phyloP scores from a whole-genome alignment of 768 basidiomycete species.

The Hortiboletus flavorubellus region DNA sequence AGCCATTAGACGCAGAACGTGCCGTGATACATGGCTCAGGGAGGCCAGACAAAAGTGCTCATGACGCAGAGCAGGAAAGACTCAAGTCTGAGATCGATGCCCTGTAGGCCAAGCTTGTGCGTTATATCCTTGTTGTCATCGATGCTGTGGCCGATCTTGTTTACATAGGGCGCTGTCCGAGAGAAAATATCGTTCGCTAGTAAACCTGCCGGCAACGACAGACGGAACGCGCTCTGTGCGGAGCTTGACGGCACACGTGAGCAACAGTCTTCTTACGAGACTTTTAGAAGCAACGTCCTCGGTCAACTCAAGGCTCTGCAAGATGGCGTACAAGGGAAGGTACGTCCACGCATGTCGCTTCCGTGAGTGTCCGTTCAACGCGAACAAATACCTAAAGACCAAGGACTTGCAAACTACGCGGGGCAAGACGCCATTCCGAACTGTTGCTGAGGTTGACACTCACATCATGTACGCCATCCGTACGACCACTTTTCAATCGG shows the following conservation, averaged over 20 bases:
- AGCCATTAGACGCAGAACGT: slow-evolving; percentile 19
- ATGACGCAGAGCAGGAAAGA: slow-evolving; percentile 81
- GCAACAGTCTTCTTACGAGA: slow-evolving; percentile 77
- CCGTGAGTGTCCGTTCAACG: not conserved
- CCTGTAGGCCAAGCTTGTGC: slow-evolving; percentile 74
- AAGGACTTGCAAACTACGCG: slow-evolving; percentile 84
- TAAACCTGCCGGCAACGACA: slow-evolving; percentile 66
- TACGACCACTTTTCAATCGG: not conserved
- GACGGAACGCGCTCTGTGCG: slow-evolving; percentile 64
- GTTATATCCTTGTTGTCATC: slow-evolving; percentile 31
- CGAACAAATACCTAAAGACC: slow-evolving; percentile 44
- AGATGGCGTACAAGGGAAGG: slow-evolving; percentile 82
- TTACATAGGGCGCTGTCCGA: slow-evolving; percentile 57
- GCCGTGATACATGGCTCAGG: slow-evolving; percentile 35
- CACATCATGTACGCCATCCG: slow-evolving; percentile 69
- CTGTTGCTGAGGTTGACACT: slow-evolving; percentile 79
- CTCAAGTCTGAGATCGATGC: slow-evolving; percentile 82
- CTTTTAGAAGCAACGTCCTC: slow-evolving; percentile 60
- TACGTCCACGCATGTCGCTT: slow-evolving; percentile 23
- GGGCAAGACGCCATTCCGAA: slow-evolving; percentile 76
- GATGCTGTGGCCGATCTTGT: not conserved
- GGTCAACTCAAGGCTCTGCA: slow-evolving; percentile 80
- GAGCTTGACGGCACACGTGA: slow-evolving; percentile 79
- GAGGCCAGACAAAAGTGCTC: slow-evolving; percentile 82
- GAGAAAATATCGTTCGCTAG: slow-evolving; percentile 70